phyloP scores from a whole-genome alignment of 2,329 filamentous ascomycete species.

The Dothidotthia symphoricarpi region DNA sequence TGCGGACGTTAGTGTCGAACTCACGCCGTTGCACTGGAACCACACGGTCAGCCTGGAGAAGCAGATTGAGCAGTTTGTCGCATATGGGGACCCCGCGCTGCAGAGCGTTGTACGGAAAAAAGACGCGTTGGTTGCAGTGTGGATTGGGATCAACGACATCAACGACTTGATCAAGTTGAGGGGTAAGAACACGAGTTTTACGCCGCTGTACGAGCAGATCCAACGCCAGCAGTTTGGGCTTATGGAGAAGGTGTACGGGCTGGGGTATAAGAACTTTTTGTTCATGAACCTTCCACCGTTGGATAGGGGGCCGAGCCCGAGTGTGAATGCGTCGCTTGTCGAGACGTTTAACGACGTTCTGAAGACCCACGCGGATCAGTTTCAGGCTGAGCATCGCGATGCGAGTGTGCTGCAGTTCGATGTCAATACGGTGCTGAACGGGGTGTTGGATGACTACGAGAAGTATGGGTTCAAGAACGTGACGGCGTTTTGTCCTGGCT shows the following conservation, averaged over 20 bases:
- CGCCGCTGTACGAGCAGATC: slow-evolving; percentile 47
- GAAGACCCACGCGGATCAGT: slow-evolving; percentile 33
- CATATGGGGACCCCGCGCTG: slow-evolving; percentile 48
- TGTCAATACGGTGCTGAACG: slow-evolving; percentile 44
- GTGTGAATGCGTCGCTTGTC: slow-evolving; percentile 50
- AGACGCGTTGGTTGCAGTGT: slow-evolving; percentile 51
- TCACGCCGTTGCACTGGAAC: slow-evolving; percentile 52
- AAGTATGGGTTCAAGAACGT: slow-evolving; percentile 49
- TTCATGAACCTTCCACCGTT: slow-evolving; percentile 22
- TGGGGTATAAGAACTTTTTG: slow-evolving; percentile 50
- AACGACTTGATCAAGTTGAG: slow-evolving; percentile 47
- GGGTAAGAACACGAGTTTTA: slow-evolving; percentile 45
- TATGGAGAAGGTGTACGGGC: slow-evolving; percentile 43
- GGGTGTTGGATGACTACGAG: slow-evolving; percentile 44
- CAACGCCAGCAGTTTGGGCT: slow-evolving; percentile 45
- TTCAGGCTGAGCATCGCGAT: slow-evolving; percentile 33
- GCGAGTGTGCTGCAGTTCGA: slow-evolving; percentile 47
- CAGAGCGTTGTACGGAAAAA: slow-evolving; percentile 32
- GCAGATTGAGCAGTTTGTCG: slow-evolving; percentile 51
- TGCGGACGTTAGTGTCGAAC: slow-evolving; percentile 45
- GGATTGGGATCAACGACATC: slow-evolving; percentile 60
- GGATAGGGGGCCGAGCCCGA: slow-evolving; percentile 2
- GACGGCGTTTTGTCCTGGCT: slow-evolving; percentile 47
- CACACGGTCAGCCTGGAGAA: slow-evolving; percentile 52
- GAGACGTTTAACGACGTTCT: slow-evolving; percentile 47